Evolutionary conservation across 768 basidiomycete genomes (phyloP).

Genomic region (Cyclocybe aegerita): DNA sequence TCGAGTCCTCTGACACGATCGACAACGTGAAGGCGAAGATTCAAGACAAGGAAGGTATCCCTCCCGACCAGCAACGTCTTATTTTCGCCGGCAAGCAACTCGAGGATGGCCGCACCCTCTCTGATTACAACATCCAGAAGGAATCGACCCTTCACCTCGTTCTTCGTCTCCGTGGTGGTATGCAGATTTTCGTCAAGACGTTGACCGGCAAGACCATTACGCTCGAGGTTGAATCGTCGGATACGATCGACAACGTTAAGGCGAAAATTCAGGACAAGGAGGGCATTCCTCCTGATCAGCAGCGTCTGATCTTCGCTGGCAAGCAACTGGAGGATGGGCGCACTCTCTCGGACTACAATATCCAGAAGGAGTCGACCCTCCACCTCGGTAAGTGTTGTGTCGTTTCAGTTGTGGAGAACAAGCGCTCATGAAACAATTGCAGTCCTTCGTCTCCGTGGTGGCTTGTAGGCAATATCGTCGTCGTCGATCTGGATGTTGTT

Average conservation of each 20-base stretch:
- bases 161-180: constrained; percentile 29
- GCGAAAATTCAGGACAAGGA: constrained; percentile 78
- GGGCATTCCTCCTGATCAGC: constrained; percentile 40
- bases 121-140: constrained; percentile 50
- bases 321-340: constrained; percentile 89
- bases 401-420: constrained; percentile 2
- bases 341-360: constrained; percentile 71
- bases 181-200: constrained; percentile 45
- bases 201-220: constrained; percentile 65
- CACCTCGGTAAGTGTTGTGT: constrained; percentile 41
- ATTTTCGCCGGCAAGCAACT: constrained; percentile 33
- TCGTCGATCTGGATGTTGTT: constrained; percentile 3
- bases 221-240: constrained; percentile 70
- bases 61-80: too few species aligned
- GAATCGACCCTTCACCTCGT: constrained; percentile 40
- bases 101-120: constrained; percentile 37
- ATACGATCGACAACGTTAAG: constrained; percentile 76
- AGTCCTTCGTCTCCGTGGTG: constrained; percentile 45
- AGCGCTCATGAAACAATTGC: constrained; percentile 12
- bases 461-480: constrained; percentile 19
- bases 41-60: too few species aligned
- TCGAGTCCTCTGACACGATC: too few species aligned
- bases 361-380: constrained; percentile 67
- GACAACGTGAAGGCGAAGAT: too few species aligned
- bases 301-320: constrained; percentile 80